Evolutionary conservation across 768 basidiomycete genomes (phyloP).

Genomic region (Sistotremastrum suecicum): DNA sequence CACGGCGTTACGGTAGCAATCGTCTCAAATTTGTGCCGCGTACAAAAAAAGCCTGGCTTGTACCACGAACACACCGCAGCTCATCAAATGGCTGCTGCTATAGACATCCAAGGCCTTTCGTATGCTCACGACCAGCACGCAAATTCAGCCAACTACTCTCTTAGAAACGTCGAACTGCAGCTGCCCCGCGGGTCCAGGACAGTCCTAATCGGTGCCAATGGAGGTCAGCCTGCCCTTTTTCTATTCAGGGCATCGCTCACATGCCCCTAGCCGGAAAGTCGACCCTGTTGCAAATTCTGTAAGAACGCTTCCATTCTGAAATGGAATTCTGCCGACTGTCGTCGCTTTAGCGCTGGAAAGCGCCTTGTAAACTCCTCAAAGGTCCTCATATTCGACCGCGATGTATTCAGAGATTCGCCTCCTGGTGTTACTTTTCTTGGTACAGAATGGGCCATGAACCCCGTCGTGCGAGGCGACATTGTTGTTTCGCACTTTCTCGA

Average conservation of each 20-base stretch:
- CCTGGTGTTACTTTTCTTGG: conserved; percentile 76
- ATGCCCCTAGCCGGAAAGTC: conserved; percentile 68
- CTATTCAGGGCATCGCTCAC: conserved; percentile 1
- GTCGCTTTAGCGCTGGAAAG: conserved; percentile 50
- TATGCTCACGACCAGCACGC: conserved; percentile 11
- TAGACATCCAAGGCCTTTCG: conserved; percentile 13
- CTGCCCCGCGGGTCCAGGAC: conserved; percentile 70
- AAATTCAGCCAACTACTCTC: conserved; percentile 53
- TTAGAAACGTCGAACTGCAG: conserved; percentile 48
- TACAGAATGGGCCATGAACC: conserved; percentile 98
- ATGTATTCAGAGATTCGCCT: conserved; percentile 85
- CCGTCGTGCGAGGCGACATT: conserved; percentile 89
- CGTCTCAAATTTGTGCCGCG: no score
- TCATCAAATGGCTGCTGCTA: conserved; percentile 5
- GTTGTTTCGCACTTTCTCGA: conserved; percentile 90
- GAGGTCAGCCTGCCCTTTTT: conserved; percentile 42
- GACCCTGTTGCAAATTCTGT: conserved; percentile 81
- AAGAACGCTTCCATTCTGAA: not conserved
- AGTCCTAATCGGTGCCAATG: conserved; percentile 85
- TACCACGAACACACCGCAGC: no score
- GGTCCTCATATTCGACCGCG: conserved; percentile 60
- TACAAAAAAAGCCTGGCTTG: no score
- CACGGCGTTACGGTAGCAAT: no score
- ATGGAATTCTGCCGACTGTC: not conserved
- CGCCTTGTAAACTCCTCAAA: conserved; percentile 50